These are phyloP conservation scores for Phlyctochytrium planicorne DNA, from an alignment of 192 early-diverging fungal genomes.

Conservation along the genomic window DNA sequence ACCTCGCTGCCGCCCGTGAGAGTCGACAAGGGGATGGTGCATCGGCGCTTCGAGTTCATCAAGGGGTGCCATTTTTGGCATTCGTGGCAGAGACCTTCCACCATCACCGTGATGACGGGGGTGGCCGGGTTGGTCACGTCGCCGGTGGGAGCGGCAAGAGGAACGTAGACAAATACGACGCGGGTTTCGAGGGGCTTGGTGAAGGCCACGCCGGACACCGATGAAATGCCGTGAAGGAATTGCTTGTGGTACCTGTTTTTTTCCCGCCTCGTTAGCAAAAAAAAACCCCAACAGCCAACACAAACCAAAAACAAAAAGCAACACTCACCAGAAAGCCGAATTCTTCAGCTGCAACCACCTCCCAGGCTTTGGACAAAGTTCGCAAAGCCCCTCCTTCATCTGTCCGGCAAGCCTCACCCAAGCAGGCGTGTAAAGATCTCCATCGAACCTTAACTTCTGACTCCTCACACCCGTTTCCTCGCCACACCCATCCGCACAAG, in stretches of 20 bases:
- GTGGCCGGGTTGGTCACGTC: neutral
- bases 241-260: constrained; percentile 85
- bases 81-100: constrained; percentile 82
- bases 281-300: too few species aligned
- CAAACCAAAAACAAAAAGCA: constrained; percentile 9
- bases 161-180: constrained; percentile 33
- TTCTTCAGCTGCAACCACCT: constrained; percentile 89
- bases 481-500: neutral
- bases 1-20: neutral
- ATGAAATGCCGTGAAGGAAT: constrained; percentile 84
- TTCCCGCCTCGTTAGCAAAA: too few species aligned
- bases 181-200: constrained; percentile 70
- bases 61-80: constrained; percentile 81
- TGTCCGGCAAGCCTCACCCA: constrained; percentile 78
- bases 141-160: neutral
- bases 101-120: constrained; percentile 14
- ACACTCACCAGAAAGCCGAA: constrained; percentile 73
- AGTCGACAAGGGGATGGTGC: constrained; percentile 15
- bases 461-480: neutral
- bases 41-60: constrained; percentile 61
- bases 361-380: constrained; percentile 68
- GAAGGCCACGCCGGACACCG: constrained; percentile 75
- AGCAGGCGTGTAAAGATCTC: constrained; percentile 79
- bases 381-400: constrained; percentile 80
- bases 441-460: constrained; percentile 70